Evolutionary conservation across 352 stramenopile genomes (phyloP).

Genomic region (Phytophthora foliorum): DNA sequence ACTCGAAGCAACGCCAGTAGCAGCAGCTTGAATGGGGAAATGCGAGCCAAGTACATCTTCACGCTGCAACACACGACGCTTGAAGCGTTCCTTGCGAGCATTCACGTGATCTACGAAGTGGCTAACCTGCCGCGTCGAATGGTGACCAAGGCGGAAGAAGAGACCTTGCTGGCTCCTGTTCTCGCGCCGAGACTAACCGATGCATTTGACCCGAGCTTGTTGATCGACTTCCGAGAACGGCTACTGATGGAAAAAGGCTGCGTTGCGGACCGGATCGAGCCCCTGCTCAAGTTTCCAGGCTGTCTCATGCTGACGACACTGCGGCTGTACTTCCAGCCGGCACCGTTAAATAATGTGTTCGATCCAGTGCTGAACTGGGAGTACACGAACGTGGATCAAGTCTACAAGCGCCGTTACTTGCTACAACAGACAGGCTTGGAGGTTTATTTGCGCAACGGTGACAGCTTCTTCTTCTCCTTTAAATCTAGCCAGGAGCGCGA

Average conservation of each 20-base stretch:
- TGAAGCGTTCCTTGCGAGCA: constrained; percentile 68
- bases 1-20: constrained; percentile 11
- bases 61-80: constrained; percentile 75
- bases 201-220: constrained; percentile 81
- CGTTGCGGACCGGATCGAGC: constrained; percentile 81
- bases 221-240: constrained; percentile 89
- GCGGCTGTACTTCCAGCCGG: constrained; percentile 93
- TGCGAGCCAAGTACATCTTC: constrained; percentile 75
- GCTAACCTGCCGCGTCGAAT: constrained; percentile 54
- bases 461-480: constrained; percentile 90
- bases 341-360: constrained; percentile 92
- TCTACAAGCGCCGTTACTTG: constrained; percentile 92
- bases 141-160: constrained; percentile 77
- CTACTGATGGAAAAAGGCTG: constrained; percentile 60
- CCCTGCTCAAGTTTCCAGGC: constrained; percentile 88
- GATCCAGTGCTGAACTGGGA: constrained; percentile 89
- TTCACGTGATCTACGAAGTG: constrained; percentile 70
- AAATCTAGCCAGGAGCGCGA: constrained; percentile 69
- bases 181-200: constrained; percentile 60
- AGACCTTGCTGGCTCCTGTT: constrained; percentile 68
- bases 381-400: constrained; percentile 73
- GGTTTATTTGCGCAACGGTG: constrained; percentile 75
- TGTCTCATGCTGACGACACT: constrained; percentile 84
- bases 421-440: constrained; percentile 91
- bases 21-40: constrained; percentile 15